Evolutionary conservation across 257 asterid species (phyloP).

Genomic region (Dorcoceras hygrometricum): DNA sequence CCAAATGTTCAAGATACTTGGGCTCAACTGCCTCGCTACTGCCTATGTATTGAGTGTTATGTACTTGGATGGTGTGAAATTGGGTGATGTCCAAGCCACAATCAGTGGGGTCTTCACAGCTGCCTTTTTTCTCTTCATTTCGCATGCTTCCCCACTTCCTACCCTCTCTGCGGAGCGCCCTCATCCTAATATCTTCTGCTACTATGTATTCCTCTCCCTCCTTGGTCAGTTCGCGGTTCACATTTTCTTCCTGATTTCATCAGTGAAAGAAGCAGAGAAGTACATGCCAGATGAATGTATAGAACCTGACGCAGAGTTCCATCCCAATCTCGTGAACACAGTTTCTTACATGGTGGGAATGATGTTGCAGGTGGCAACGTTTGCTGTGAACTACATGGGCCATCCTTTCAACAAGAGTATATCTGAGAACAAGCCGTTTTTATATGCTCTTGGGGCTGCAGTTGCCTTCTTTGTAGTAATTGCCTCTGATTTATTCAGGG

Average conservation of each 20-base stretch:
- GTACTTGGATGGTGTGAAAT: slow-evolving; percentile 92
- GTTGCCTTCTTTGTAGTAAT: slow-evolving; percentile 76
- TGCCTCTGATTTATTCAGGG: slow-evolving; percentile 77
- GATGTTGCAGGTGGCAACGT: slow-evolving; percentile 98
- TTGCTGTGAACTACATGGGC: slow-evolving; percentile 98
- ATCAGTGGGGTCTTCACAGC: slow-evolving; percentile 97
- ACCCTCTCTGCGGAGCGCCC: slow-evolving; percentile 90
- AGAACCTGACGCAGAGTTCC: slow-evolving; percentile 89
- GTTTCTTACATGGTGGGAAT: slow-evolving; percentile 96
- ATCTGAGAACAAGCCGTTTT: slow-evolving; percentile 70
- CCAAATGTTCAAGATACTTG: slow-evolving; percentile 98
- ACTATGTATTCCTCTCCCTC: slow-evolving; percentile 88
- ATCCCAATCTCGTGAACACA: slow-evolving; percentile 91
- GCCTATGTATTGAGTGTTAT: slow-evolving; percentile 95
- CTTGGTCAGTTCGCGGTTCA: slow-evolving; percentile 87
- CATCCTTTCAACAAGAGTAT: slow-evolving; percentile 98
- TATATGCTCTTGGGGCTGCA: slow-evolving; percentile 66
- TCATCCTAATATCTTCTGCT: slow-evolving; percentile 89
- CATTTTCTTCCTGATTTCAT: slow-evolving; percentile 68
- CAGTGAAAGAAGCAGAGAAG: slow-evolving; percentile 86
- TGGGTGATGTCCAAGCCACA: slow-evolving; percentile 96
- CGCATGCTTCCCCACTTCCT: slow-evolving; percentile 91
- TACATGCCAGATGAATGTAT: slow-evolving; percentile 97
- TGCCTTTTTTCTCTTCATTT: slow-evolving; percentile 87
- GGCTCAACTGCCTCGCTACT: slow-evolving; percentile 96